These are phyloP conservation scores for Verticillium isaacii DNA, from an alignment of 2,329 filamentous ascomycete genomes.

Conservation along the genomic window DNA sequence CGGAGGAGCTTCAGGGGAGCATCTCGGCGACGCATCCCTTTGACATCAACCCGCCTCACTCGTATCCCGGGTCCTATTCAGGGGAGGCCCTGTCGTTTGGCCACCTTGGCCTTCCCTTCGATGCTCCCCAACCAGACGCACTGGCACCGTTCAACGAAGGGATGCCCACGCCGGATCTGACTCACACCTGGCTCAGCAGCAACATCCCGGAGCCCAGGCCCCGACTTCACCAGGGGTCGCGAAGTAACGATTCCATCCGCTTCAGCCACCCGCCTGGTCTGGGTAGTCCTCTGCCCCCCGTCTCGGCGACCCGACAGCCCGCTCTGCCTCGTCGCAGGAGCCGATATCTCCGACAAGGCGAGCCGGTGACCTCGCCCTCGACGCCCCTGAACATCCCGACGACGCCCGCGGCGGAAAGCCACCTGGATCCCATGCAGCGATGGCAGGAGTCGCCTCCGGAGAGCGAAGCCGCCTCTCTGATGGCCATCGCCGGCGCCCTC, in stretches of 20 bases:
- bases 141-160: not conserved
- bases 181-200: not conserved
- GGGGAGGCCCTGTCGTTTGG: not conserved
- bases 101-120: not conserved
- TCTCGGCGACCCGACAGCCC: not conserved
- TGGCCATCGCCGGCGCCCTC: conserved; percentile 22
- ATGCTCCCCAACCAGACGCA: not conserved
- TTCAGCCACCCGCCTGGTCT: not conserved
- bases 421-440: conserved; percentile 22
- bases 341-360: not conserved
- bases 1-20: not conserved
- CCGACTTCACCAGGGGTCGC: not conserved
- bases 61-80: not conserved
- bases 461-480: conserved; percentile 22
- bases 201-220: not conserved
- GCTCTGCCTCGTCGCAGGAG: not conserved
- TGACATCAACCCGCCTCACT: not conserved
- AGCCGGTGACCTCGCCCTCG: not conserved
- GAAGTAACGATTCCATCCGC: not conserved
- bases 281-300: not conserved
- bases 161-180: not conserved
- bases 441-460: conserved; percentile 26
- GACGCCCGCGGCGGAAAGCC: conserved; percentile 25
- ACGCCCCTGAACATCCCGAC: conserved; percentile 53
- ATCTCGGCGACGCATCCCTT: not conserved